Percentiles rank a stretch among this genome's conserved stretches.
Evolutionary conservation across 2,329 filamentous ascomycete species (phyloP).

Genomic region (Pseudodiploospora longispora): DNA sequence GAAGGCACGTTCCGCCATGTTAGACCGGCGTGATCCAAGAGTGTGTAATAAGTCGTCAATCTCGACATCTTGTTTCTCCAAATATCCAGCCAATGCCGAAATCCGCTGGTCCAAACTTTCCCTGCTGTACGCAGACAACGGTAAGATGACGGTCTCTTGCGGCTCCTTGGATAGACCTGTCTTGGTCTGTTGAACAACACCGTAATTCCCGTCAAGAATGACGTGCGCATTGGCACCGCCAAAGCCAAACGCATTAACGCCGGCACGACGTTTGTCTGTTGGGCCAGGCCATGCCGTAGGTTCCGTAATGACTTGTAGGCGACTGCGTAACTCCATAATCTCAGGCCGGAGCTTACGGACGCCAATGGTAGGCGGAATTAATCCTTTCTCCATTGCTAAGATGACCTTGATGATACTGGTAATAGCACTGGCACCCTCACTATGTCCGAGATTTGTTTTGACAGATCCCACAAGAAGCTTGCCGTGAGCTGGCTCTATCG

Average conservation of each 20-base stretch:
- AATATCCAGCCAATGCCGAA: too few relatives aligned
- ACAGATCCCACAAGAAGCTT: conserved; percentile 2
- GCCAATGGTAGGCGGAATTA: conserved; percentile 6
- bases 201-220: conserved; percentile 3
- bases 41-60: conserved; percentile 2
- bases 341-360: not conserved
- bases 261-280: too few relatives aligned
- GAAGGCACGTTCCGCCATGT: not conserved
- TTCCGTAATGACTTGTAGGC: not conserved
- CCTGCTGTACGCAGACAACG: not conserved
- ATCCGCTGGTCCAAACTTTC: not conserved
- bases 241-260: conserved; percentile 4
- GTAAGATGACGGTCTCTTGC: conserved; percentile 1
- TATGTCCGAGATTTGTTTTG: conserved; percentile 37
- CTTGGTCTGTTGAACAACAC: not conserved
- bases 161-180: not conserved
- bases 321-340: not conserved
- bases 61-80: too few relatives aligned
- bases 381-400: conserved; percentile 24
- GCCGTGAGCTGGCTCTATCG: not conserved
- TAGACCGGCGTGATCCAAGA: conserved; percentile 1
- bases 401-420: conserved; percentile 37
- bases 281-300: not conserved
- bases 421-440: conserved; percentile 31
- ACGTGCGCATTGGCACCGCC: conserved; percentile 8